Evolutionary conservation across 164 flowering plant genomes (phyloP), one percentile per base, ranked within the genome.

Genomic region (Dillenia suffruticosa): DNA sequence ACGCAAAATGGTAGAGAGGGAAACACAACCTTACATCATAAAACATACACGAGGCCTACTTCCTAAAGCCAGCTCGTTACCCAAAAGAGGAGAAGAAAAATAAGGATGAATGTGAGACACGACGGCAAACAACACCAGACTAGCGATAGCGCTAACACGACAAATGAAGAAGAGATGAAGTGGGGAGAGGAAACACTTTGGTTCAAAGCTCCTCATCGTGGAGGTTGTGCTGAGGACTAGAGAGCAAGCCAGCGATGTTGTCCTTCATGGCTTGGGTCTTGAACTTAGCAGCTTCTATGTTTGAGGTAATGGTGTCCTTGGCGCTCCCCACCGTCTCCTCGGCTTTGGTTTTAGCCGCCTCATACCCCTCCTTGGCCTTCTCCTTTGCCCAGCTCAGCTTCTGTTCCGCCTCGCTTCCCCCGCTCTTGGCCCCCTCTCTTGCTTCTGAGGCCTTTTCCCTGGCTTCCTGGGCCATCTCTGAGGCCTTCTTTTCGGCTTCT

Each of bases 281-380:
- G 17, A 68, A 62, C 66, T 70, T 72, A 14, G 68, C 80, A 40
- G 72, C 56, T 24, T 72, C 79, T n/a, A 32, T 45, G 43, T 68
- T 68, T 0, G 73, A 58, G 2, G 69, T 59, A n/a, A 69, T 19
- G 15, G 59, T 77, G 1, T 71, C 70, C 60, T 76, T 77, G 5
- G 72, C 74, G 3, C 50, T 24, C 63, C 74, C 76, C 13, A 72
- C 8, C 0, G 81, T 71, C 66, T 79, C 83, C 19, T 61, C 66
- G 12, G 70, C 77, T 62, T 74, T 74, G 49, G 46, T 17, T 54
- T 74, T 77, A 0, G 72, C 75, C 1, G 68, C 70, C 0, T 78
- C 79, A 12, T 50, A 78, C 2, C 77, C 73, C 54, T 77, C 70
- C 63, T 64, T 57, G 9, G 68, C 68, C 47, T 63, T 63, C 49